Percentiles rank a stretch among this genome's conserved stretches.
Conservation (phyloP, 1,284 basidiomycete genomes). For the Gomphus bonarii region DNA sequence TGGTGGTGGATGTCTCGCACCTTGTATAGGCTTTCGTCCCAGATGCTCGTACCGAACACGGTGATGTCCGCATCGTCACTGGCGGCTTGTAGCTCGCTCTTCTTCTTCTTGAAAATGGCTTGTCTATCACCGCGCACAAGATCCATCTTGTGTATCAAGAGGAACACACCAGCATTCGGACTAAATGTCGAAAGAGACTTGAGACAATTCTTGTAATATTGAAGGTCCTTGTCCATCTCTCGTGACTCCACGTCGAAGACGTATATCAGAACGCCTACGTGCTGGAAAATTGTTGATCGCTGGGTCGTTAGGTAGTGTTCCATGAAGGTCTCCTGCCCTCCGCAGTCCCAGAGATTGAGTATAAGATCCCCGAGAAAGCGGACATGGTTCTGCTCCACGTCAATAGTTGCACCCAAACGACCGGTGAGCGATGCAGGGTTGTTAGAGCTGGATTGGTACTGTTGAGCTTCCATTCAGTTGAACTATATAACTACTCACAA, state of each 20-base stretch:
- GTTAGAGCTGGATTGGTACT: constrained; percentile 59
- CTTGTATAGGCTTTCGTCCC: constrained; percentile 96
- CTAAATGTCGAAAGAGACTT: constrained; percentile 68
- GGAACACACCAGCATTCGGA: constrained; percentile 78
- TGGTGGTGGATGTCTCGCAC: constrained; percentile 31
- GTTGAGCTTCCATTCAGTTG: constrained; percentile 6
- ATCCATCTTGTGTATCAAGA: constrained; percentile 97
- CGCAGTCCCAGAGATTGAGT: constrained; percentile 97
- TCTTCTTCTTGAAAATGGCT: constrained; percentile 56
- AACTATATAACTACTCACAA: constrained; percentile 54
- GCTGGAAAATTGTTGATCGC: constrained; percentile 86
- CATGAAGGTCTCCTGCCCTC: constrained; percentile 97
- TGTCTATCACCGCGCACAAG: constrained; percentile 53
- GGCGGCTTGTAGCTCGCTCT: constrained; percentile 54
- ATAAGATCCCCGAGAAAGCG: constrained; percentile 92
- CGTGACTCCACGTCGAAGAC: constrained; percentile 88
- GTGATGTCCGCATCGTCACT: constrained; percentile 49
- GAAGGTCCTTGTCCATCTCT: constrained; percentile 67
- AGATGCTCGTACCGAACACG: constrained; percentile 93
- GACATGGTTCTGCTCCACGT: constrained; percentile 96
- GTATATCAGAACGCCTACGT: constrained; percentile 95
- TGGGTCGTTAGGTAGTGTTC: constrained; percentile 90
- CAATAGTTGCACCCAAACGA: constrained; percentile 90
- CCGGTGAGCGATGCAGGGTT: constrained; percentile 89
- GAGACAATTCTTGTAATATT: constrained; percentile 83